Evolutionary conservation across 148 eudicot genomes (phyloP), one percentile per base, ranked within the genome.

Genomic region (Camellia japonica): DNA sequence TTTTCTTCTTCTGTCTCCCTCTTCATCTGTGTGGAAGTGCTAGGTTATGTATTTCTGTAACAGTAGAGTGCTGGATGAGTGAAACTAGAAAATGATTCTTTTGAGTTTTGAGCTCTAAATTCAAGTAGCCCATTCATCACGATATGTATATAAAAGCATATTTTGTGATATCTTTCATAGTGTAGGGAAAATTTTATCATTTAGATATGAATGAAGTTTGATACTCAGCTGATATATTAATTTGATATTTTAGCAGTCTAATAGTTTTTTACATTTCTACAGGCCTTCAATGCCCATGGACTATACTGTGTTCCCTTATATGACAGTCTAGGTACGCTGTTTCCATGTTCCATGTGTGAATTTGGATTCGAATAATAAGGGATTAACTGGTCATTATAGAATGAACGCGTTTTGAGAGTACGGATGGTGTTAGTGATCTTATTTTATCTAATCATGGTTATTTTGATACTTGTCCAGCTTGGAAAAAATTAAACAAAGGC

Each of bases 201-300:
- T 76, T 12, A 12, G 55, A 46, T 62, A 9, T 20, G 49, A 51
- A 55, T 30, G 46, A 68, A 67, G 2, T 47, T 47, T 52, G 63
- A 41, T 10, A 59, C 41, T 66, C 68, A 64, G 46, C 47, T 42
- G 18, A 74, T 61, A 13, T 46, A 14, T 58, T 23, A 51, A 46
- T 73, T 1, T 72, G 47, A 15, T 63, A 52, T 4, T 6, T 82
- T 16, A n/a, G 41, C 13, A 61, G 20, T 47, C 68, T 43, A 66
- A 76, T 8, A 30, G 9, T 18, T 1, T 56, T 59, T 78, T 51
- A 51, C 38, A 1, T 54, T 84, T 79, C 38, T 83, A 82, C 94
- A 96, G 99, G 99, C 99, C 7, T 97, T 98, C 89, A 97, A 97
- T 89, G 99, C 97, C 81, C 90, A 88, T 75, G 98, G 98, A 75